Evolutionary conservation across 202 grass and related monocot genomes (phyloP).

Genomic region (Eragrostis tef): DNA sequence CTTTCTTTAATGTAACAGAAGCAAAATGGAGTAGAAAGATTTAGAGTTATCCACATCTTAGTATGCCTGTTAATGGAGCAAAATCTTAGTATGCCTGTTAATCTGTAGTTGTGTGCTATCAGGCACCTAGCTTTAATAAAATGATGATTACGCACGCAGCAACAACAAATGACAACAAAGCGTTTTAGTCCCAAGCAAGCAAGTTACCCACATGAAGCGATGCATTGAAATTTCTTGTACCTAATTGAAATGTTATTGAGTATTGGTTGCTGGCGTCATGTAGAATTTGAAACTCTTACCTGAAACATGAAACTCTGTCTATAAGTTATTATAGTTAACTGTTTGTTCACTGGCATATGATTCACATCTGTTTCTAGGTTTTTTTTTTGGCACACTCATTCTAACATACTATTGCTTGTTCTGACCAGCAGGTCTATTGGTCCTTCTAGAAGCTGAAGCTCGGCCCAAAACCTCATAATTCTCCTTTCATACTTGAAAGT

Average conservation of each 20-base stretch:
- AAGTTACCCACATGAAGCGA: neutral
- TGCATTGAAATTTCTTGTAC: neutral
- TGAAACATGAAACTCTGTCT: neutral
- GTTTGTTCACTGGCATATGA: neutral
- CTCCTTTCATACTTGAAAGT: constrained; percentile 45
- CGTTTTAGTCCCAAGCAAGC: neutral
- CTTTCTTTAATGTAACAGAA: neutral
- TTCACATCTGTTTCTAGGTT: neutral
- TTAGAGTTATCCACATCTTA: too few species aligned
- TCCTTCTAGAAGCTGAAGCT: constrained; percentile 32
- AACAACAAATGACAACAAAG: neutral
- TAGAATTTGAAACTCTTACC: constrained; percentile 3
- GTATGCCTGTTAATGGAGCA: too few species aligned
- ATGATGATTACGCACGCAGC: neutral
- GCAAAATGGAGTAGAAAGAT: neutral
- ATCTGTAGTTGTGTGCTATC: neutral
- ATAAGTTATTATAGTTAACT: neutral
- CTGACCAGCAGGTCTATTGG: constrained; percentile 7
- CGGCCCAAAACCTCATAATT: constrained; percentile 20
- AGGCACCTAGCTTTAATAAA: neutral
- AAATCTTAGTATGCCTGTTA: neutral
- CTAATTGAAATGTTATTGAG: neutral
- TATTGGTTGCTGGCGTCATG: neutral
- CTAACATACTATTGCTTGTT: constrained; percentile 9
- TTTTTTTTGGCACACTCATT: neutral